Evolutionary conservation across 305 asterid species (phyloP).

Genomic region (Fraxinus floribunda): DNA sequence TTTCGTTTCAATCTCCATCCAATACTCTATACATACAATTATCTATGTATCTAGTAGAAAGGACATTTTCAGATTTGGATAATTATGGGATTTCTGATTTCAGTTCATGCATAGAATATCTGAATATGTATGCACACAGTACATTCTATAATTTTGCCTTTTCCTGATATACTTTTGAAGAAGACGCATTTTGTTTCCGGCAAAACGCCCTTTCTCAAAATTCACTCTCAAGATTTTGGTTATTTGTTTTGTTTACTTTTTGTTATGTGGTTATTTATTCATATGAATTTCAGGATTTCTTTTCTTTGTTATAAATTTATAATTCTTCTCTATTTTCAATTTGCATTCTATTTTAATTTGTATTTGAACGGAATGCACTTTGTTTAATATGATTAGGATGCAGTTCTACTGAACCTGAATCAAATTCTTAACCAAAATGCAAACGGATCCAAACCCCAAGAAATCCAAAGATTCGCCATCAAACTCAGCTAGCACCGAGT

Average conservation of each 20-base stretch:
- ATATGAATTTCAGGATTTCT: not conserved
- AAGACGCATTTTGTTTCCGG: not conserved
- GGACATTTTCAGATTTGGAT: not conserved
- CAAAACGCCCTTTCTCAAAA: not conserved
- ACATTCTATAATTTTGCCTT: not conserved
- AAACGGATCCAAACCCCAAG: constrained; percentile 48
- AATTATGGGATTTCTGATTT: constrained; percentile 36
- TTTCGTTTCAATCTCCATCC: constrained; percentile 5
- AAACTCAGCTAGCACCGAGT: constrained; percentile 37
- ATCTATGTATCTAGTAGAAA: not conserved
- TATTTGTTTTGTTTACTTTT: not conserved
- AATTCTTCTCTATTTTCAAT: not conserved
- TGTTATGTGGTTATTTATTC: not conserved
- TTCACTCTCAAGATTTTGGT: not conserved
- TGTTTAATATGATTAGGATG: not conserved
- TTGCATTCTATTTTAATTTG: not conserved
- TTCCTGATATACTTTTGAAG: not conserved
- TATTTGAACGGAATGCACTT: not conserved
- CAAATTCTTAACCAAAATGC: constrained; percentile 10
- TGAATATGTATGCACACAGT: not conserved
- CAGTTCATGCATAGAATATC: not conserved
- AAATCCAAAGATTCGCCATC: constrained; percentile 38
- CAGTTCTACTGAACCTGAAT: not conserved
- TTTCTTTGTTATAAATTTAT: not conserved
- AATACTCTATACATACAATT: constrained; percentile 19